Evolutionary conservation across 805 yeast species (phyloP).

Genomic region (Metschnikowia anglica): DNA sequence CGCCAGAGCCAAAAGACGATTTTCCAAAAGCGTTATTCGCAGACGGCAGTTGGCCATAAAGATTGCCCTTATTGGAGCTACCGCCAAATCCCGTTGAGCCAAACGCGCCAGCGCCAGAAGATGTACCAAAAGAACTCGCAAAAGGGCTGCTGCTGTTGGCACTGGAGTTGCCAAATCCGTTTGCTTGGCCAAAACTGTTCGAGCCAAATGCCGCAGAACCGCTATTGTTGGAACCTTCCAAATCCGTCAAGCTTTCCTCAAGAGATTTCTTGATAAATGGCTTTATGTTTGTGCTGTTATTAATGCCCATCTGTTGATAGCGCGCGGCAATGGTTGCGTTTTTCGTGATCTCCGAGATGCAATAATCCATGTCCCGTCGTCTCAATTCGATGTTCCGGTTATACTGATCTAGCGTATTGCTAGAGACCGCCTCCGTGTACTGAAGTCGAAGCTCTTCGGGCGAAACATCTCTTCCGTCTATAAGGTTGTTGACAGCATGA

Average conservation of each 20-base stretch:
- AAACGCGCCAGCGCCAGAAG: constrained; percentile 6
- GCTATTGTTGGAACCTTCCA: constrained; percentile 2
- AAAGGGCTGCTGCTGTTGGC: constrained; percentile 1
- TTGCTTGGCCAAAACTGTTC: constrained; percentile 12
- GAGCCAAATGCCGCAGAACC: constrained; percentile 14
- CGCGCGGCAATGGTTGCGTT: constrained; percentile 55
- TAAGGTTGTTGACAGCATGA: constrained; percentile 50
- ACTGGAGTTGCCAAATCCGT: constrained; percentile 8
- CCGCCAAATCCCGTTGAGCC: constrained; percentile 8
- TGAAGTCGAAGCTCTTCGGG: constrained; percentile 52
- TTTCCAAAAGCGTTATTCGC: constrained; percentile 3
- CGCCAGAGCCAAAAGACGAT: constrained; percentile 3
- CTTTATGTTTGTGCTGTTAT: constrained; percentile 13
- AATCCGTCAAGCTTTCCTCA: constrained; percentile 29
- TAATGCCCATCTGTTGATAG: constrained; percentile 42
- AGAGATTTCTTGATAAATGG: constrained; percentile 31
- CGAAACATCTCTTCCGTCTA: constrained; percentile 52
- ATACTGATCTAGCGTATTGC: constrained; percentile 38
- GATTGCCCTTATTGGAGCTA: background rate
- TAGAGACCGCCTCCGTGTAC: constrained; percentile 42
- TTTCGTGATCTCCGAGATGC: constrained; percentile 31
- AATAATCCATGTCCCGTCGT: constrained; percentile 19
- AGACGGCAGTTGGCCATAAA: constrained; percentile 5
- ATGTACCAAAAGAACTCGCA: constrained; percentile 5
- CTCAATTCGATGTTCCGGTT: constrained; percentile 38